phyloP scores from a whole-genome alignment of 805 yeast species.

The Novakomyces olei region DNA sequence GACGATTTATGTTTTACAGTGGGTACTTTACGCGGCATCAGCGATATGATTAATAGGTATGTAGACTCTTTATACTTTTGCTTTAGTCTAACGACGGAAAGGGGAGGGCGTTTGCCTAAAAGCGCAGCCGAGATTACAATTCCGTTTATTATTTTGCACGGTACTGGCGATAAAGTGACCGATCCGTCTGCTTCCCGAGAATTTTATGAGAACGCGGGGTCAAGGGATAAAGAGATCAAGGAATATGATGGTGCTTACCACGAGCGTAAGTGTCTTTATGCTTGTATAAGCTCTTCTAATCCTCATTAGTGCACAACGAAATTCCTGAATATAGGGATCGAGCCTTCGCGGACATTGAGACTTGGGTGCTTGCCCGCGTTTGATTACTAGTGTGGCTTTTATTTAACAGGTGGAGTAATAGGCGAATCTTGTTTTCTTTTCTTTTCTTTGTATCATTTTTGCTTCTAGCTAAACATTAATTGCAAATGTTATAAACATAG shows the following conservation, averaged over 20 bases:
- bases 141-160: conserved; percentile 17
- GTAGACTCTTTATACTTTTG: background rate
- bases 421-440: too few species aligned
- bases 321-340: too few species aligned
- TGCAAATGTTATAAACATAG: too few species aligned
- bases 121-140: conserved; percentile 13
- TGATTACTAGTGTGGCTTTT: too few species aligned
- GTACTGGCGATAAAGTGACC: conserved; percentile 12
- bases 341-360: too few species aligned
- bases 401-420: too few species aligned
- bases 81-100: conserved; percentile 13
- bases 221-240: background rate
- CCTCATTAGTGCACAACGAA: too few species aligned
- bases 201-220: conserved; percentile 9
- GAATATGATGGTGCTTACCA: background rate
- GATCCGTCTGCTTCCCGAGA: conserved; percentile 8
- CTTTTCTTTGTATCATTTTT: too few species aligned
- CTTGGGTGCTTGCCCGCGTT: too few species aligned
- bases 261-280: conserved; percentile 1
- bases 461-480: too few species aligned
- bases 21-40: conserved; percentile 14
- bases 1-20: conserved; percentile 14
- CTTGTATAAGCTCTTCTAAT: too few species aligned
- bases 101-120: conserved; percentile 12
- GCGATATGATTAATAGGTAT: conserved; percentile 14